Base-by-base conservation (phyloP, 768 basidiomycete species). In the Amanita inopinata region DNA sequence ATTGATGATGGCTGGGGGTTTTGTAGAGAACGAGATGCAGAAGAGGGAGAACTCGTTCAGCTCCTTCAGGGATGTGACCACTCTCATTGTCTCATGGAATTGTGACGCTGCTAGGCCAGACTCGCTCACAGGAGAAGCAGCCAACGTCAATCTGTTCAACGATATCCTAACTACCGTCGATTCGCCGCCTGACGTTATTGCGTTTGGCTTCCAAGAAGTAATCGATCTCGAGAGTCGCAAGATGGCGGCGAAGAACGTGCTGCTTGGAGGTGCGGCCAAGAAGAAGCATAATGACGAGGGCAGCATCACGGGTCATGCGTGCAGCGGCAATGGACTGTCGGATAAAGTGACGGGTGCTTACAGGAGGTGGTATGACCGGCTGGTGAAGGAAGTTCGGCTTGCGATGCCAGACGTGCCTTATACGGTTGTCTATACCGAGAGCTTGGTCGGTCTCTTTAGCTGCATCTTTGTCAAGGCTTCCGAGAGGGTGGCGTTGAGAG, bases 161-260 rank as follows among this genome's bases (percentile, higher is more conserved):
- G 73, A 89, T 15, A 78, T 75, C 2, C 66, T 98, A 8, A 67
- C 60, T 3, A 85, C 80, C 52, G 78, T 83, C 27, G 78, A 86
- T 9, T 55, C 62, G 24, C 87, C 94, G 2, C 64, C 64, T 1
- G 93, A 97, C 49, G 81, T 98, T 51, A 83, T 99, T 49, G 75
- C 80, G 3, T 94, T 99, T 52, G 92, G 92, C 1, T 84, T 98
- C 60, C 94, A 99, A 60, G 94, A 98, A 62, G 74, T 97, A 28
- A 89, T 99, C 47, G 91, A 96, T 56, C 74, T 99, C n/a, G 92
- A 96, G 51, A 81, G 78, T 49, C 80, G 89, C 47, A 90, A 81
- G 63, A 80, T 97, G 69, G 81, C 84, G 1, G 94, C 94, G 53
- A 93, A 96, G 63, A 89, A 83, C 14, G 79, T 98, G 19, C 56